Percentiles rank a stretch among this genome's conserved stretches.
Conservation (phyloP, 2,329 filamentous ascomycete species). For the Pseudophaeomoniella oleicola region DNA sequence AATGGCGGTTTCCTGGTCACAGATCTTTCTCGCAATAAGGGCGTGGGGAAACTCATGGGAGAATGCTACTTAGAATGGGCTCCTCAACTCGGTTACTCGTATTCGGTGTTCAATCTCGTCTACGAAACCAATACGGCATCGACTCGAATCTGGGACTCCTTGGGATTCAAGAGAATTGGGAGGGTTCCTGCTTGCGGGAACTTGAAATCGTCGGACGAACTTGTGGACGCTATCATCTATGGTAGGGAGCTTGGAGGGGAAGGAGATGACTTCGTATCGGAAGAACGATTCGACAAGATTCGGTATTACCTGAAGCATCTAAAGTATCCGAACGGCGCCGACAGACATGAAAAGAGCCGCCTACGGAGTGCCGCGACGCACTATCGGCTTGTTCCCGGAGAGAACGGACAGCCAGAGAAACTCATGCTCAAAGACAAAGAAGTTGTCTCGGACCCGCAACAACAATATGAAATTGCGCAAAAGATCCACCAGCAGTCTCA, state of each 20-base stretch:
- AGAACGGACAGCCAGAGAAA: conserved; percentile 45
- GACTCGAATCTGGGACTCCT: conserved; percentile 79
- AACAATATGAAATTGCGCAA: conserved; percentile 80
- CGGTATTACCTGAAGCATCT: conserved; percentile 91
- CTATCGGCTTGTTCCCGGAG: conserved; percentile 58
- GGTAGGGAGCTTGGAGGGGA: conserved; percentile 50
- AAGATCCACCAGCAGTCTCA: conserved; percentile 62
- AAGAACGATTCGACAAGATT: conserved; percentile 98
- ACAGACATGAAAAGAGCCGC: conserved; percentile 89
- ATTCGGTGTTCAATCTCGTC: conserved; percentile 87
- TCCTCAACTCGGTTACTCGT: conserved; percentile 64
- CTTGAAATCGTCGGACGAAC: conserved; percentile 52
- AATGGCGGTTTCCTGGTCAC: conserved; percentile 63
- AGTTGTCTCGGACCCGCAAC: conserved; percentile 77
- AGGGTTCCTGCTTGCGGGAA: conserved; percentile 60
- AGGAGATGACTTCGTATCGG: conserved; percentile 70
- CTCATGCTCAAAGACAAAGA: conserved; percentile 97
- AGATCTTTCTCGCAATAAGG: conserved; percentile 56
- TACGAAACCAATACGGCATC: conserved; percentile 89
- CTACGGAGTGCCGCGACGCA: conserved; percentile 87
- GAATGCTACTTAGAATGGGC: conserved; percentile 67
- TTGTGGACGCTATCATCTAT: conserved; percentile 65
- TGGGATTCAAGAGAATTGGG: conserved; percentile 86
- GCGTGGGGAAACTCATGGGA: conserved; percentile 61
- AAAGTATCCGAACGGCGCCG: conserved; percentile 83